Evolutionary conservation across 495 filamentous ascomycete genomes (phyloP).

Genomic region (Pseudotulostoma volvatum): DNA sequence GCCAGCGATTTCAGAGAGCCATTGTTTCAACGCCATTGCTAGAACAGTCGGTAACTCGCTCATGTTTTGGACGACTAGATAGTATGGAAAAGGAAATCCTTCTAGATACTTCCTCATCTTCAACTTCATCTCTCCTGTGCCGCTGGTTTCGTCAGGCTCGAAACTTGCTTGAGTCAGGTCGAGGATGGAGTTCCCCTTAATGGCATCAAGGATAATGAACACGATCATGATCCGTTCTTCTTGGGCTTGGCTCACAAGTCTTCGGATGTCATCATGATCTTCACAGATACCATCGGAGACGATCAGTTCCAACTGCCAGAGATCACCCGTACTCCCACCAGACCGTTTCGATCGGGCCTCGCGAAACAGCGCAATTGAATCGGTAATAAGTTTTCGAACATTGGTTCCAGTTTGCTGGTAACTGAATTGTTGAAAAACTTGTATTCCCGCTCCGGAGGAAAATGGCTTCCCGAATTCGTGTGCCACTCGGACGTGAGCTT

Average conservation of each 20-base stretch:
- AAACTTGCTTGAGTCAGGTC: slow-evolving; percentile 72
- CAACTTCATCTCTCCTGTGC: slow-evolving; percentile 44
- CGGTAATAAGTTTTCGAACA: slow-evolving; percentile 56
- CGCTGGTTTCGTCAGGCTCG: slow-evolving; percentile 35
- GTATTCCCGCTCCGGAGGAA: slow-evolving; percentile 63
- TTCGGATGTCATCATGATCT: slow-evolving; percentile 64
- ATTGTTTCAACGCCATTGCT: slow-evolving; percentile 77
- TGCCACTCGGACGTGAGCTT: slow-evolving; percentile 63
- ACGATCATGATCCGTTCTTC: slow-evolving; percentile 97
- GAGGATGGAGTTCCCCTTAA: slow-evolving; percentile 50
- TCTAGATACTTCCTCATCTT: slow-evolving; percentile 83
- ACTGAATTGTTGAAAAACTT: slow-evolving; percentile 67
- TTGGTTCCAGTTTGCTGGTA: slow-evolving; percentile 78
- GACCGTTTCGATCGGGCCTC: slow-evolving; percentile 46
- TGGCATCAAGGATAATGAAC: slow-evolving; percentile 85
- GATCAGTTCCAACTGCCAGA: slow-evolving; percentile 94
- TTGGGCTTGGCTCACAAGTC: slow-evolving; percentile 68
- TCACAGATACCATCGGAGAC: slow-evolving; percentile 88
- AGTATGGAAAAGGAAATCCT: slow-evolving; percentile 90
- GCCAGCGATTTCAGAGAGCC: slow-evolving; percentile 87
- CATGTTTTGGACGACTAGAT: slow-evolving; percentile 82
- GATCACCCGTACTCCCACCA: slow-evolving; percentile 38
- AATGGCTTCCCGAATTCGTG: slow-evolving; percentile 79
- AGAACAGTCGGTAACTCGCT: slow-evolving; percentile 77
- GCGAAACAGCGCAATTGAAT: slow-evolving; percentile 66